Conservation (phyloP, 352 stramenopile species). For the Paralagenidium karlingii region DNA sequence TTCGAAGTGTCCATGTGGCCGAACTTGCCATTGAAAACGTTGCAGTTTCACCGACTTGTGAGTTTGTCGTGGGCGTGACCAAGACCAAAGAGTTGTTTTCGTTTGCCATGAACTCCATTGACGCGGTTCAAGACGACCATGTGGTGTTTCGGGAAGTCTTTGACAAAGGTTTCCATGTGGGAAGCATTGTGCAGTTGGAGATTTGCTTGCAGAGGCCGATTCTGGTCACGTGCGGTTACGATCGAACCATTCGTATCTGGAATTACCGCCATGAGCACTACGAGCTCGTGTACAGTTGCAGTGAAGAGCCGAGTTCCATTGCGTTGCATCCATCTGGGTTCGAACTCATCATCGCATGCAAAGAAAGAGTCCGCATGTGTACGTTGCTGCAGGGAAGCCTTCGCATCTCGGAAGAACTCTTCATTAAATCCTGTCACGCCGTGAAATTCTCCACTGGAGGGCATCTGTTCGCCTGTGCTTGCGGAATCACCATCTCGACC, state of each 20-base stretch:
- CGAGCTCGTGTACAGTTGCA: slow-evolving; percentile 44
- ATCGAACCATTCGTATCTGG: slow-evolving; percentile 83
- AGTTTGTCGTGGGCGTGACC: slow-evolving; percentile 44
- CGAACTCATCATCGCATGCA: slow-evolving; percentile 59
- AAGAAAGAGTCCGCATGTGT: slow-evolving; percentile 63
- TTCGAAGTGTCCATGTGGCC: slow-evolving; percentile 48
- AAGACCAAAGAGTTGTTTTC: slow-evolving; percentile 54
- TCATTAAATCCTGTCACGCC: slow-evolving; percentile 49
- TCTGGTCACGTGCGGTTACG: slow-evolving; percentile 62
- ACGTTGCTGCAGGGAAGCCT: slow-evolving; percentile 58
- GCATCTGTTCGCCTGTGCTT: slow-evolving; percentile 60
- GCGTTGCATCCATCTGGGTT: slow-evolving; percentile 60
- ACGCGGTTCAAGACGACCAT: slow-evolving; percentile 60
- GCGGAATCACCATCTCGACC: slow-evolving; percentile 44
- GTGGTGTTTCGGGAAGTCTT: slow-evolving; percentile 55
- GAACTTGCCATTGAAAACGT: slow-evolving; percentile 70
- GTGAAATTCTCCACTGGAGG: slow-evolving; percentile 53
- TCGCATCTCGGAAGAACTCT: slow-evolving; percentile 42
- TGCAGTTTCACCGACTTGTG: slow-evolving; percentile 45
- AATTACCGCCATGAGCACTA: slow-evolving; percentile 64
- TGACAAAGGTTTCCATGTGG: slow-evolving; percentile 38
- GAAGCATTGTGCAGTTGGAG: slow-evolving; percentile 59
- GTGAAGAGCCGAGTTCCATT: slow-evolving; percentile 48
- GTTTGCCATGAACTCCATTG: slow-evolving; percentile 56
- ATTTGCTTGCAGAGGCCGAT: slow-evolving; percentile 74